A percentile compares a stretch with the other conserved stretches of the same genome.
Conservation (phyloP, 78 protist species). For the Dictyostelium brefeldianum region DNA sequence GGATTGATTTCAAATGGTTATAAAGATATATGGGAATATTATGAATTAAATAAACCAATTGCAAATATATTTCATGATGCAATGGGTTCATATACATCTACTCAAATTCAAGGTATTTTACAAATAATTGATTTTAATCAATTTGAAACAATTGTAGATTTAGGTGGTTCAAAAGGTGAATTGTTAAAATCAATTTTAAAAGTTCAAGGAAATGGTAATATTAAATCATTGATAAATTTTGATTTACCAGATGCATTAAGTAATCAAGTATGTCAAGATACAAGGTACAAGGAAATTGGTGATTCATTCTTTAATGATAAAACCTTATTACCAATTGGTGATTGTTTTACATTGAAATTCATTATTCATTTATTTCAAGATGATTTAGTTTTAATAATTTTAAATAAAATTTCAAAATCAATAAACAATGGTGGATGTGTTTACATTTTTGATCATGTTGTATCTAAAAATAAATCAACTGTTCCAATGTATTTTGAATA, state of each 20-base stretch:
- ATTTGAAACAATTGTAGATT: conserved; percentile 15
- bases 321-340: neutral
- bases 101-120: neutral
- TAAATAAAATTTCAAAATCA: neutral
- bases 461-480: neutral
- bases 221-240: neutral
- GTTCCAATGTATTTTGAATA: neutral
- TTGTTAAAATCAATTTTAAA: neutral
- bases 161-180: conserved; percentile 32
- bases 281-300: neutral
- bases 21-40: neutral
- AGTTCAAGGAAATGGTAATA: neutral
- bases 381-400: neutral
- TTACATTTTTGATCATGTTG: conserved; percentile 17
- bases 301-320: neutral
- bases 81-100: neutral
- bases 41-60: neutral
- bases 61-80: neutral
- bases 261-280: neutral
- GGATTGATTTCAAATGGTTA: neutral
- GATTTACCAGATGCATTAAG: neutral
- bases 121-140: neutral
- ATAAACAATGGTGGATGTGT: neutral
- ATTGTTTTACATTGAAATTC: conserved; percentile 2
- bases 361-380: conserved; percentile 18